A percentile compares a stretch with the other conserved stretches of the same genome.
These are phyloP conservation scores for Aureobasidium mangrovei DNA, from an alignment of 2,329 filamentous ascomycete genomes.

Conservation along the genomic window DNA sequence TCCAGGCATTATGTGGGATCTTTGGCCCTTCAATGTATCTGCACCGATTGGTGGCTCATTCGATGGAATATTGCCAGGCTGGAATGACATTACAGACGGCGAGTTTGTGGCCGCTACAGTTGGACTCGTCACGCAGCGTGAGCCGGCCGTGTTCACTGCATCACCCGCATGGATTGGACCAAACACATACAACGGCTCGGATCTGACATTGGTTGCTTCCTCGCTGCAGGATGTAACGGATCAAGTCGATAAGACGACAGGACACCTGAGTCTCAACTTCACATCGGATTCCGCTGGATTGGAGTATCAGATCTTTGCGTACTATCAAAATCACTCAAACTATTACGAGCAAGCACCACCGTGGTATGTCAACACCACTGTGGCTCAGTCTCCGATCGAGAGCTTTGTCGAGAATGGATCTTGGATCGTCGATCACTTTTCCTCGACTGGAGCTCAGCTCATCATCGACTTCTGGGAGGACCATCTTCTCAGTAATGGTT, in stretches of 20 bases:
- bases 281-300: constrained; percentile 17
- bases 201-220: neutral
- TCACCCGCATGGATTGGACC: too few species aligned
- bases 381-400: constrained; percentile 19
- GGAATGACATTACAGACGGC: constrained; percentile 21
- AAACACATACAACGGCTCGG: neutral
- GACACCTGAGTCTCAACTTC: constrained; percentile 21
- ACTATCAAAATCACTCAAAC: constrained; percentile 24
- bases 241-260: constrained; percentile 4
- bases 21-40: constrained; percentile 25
- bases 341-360: constrained; percentile 26
- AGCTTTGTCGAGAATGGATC: constrained; percentile 27
- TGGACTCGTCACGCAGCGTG: neutral
- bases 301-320: constrained; percentile 24
- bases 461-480: constrained; percentile 29
- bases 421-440: constrained; percentile 29
- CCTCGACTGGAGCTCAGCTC: constrained; percentile 21
- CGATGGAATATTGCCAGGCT: constrained; percentile 30
- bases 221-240: neutral
- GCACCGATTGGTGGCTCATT: constrained; percentile 25
- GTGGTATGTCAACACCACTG: constrained; percentile 19
- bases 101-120: neutral
- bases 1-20: constrained; percentile 30
- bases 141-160: too few species aligned
- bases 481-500: constrained; percentile 22